phyloP scores from a whole-genome alignment of 805 yeast genomes.

The Groenewaldozyma tartarivorans region DNA sequence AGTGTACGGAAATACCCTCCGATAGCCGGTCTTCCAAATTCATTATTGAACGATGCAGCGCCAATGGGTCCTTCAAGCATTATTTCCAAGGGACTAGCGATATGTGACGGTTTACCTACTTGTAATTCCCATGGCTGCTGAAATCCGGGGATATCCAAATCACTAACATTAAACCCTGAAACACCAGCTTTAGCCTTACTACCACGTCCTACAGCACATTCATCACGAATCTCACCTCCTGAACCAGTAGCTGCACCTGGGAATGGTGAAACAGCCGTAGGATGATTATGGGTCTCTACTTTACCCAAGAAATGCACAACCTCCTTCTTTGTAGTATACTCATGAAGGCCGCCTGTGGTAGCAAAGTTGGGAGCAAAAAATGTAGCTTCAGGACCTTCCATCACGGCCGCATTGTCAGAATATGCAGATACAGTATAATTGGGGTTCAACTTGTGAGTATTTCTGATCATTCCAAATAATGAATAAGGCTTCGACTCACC shows the following conservation, averaged over 20 bases:
- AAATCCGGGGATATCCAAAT: conserved; percentile 73
- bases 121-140: conserved; percentile 93
- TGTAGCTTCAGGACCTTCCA: conserved; percentile 73
- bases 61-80: conserved; percentile 98
- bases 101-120: conserved; percentile 85
- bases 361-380: conserved; percentile 69
- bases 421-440: conserved; percentile 86
- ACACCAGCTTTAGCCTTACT: conserved; percentile 95
- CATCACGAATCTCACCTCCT: conserved; percentile 99
- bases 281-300: conserved; percentile 98
- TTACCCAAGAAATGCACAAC: conserved; percentile 81
- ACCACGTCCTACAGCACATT: conserved; percentile 99
- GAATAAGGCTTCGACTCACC: conserved; percentile 63
- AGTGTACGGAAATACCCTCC: conserved; percentile 94
- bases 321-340: conserved; percentile 70
- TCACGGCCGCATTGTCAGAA: conserved; percentile 95
- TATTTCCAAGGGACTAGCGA: conserved; percentile 85
- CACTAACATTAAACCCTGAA: conserved; percentile 87
- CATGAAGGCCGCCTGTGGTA: conserved; percentile 32
- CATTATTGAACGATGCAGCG: conserved; percentile 96
- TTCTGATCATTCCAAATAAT: conserved; percentile 89
- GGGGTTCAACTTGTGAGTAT: conserved; percentile 75
- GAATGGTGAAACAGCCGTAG: conserved; percentile 98
- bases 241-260: conserved; percentile 99
- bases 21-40: conserved; percentile 96